Evolutionary conservation across 257 asterid species (phyloP).

Genomic region (Phtheirospermum japonicum): DNA sequence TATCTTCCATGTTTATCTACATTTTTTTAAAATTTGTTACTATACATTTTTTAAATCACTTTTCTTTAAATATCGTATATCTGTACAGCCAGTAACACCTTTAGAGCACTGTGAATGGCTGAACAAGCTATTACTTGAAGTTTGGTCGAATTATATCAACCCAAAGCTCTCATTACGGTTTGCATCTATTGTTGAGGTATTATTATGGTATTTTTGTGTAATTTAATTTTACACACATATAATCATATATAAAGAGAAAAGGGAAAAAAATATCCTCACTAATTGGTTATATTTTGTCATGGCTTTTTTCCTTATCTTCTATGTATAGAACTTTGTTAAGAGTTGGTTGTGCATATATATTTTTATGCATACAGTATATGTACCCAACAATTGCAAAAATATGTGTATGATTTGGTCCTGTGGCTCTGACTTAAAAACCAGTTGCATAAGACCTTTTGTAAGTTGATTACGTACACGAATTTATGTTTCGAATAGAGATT

Average conservation of each 20-base stretch:
- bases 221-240: too few species aligned
- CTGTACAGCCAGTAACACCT: conserved; percentile 69
- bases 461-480: background rate
- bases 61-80: conserved; percentile 23
- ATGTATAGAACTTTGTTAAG: too few species aligned
- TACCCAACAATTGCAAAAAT: too few species aligned
- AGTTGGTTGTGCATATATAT: too few species aligned
- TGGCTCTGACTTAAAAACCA: background rate
- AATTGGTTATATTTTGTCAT: too few species aligned
- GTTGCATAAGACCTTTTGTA: too few species aligned
- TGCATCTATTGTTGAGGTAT: conserved; percentile 85
- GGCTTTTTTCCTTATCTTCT: too few species aligned
- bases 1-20: background rate
- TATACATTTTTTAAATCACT: conserved; percentile 8
- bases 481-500: background rate
- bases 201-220: too few species aligned
- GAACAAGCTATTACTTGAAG: conserved; percentile 72
- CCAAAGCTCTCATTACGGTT: conserved; percentile 85
- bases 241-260: too few species aligned
- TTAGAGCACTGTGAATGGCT: conserved; percentile 98
- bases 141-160: conserved; percentile 72
- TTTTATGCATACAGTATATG: too few species aligned
- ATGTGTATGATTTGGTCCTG: too few species aligned
- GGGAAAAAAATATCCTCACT: too few species aligned
- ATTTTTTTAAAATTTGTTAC: background rate